phyloP scores from a whole-genome alignment of 306 rosid genomes.

The Trichosanthes truncata region DNA sequence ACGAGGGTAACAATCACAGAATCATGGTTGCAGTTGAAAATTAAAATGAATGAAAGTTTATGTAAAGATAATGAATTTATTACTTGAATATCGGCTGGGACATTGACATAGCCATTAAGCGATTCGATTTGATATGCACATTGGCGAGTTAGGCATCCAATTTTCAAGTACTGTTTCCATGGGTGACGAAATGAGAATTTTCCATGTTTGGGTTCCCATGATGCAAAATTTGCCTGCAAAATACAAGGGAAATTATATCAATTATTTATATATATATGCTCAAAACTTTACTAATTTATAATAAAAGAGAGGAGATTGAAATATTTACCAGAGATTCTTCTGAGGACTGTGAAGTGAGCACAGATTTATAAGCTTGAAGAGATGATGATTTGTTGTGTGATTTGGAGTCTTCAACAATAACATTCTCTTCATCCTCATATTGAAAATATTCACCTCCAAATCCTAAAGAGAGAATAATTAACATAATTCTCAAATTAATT shows the following conservation, averaged over 20 bases:
- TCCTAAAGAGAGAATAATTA: conserved; percentile 24
- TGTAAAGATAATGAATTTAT: not conserved
- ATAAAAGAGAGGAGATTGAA: not conserved
- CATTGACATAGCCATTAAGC: conserved; percentile 30
- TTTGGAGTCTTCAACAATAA: conserved; percentile 10
- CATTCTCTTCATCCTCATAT: conserved; percentile 18
- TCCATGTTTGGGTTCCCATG: conserved; percentile 95
- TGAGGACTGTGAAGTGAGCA: conserved; percentile 46
- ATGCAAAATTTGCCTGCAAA: conserved; percentile 66
- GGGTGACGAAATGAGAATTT: conserved; percentile 62
- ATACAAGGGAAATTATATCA: not conserved
- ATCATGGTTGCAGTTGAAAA: not conserved
- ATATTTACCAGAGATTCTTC: conserved; percentile 56
- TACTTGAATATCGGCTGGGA: conserved; percentile 33
- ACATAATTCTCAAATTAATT: not conserved
- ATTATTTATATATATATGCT: not conserved
- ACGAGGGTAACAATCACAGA: not conserved
- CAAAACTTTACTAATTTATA: not conserved
- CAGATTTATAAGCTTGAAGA: conserved; percentile 51
- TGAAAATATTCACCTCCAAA: conserved; percentile 54
- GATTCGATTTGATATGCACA: conserved; percentile 81
- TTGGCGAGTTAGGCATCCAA: conserved; percentile 59
- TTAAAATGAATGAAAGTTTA: not conserved
- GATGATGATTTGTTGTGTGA: conserved; percentile 25
- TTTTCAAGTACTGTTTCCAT: conserved; percentile 76